Evolutionary conservation across 106 monocot species (phyloP).

Genomic region (Apostasia shenzhenica): DNA sequence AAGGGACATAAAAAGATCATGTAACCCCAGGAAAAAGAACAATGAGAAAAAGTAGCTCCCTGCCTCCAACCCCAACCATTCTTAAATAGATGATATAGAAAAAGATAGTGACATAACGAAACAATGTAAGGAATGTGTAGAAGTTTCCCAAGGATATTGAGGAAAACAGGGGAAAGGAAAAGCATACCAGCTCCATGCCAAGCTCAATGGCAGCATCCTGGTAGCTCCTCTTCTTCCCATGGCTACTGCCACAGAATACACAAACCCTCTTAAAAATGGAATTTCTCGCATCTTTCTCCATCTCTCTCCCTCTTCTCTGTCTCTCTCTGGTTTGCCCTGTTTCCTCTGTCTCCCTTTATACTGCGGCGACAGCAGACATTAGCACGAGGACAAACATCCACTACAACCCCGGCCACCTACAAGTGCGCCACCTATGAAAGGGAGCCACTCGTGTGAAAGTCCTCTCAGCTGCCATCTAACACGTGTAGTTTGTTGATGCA

Average conservation of each 20-base stretch:
- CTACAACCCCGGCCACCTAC: no score
- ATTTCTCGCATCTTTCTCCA: neutral
- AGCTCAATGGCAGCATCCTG: slow-evolving; percentile 69
- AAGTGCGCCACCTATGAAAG: no score
- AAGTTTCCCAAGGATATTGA: neutral
- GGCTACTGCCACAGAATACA: slow-evolving; percentile 84
- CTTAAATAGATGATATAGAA: neutral
- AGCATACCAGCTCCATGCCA: slow-evolving; percentile 52
- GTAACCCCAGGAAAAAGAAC: neutral
- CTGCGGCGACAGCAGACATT: no score
- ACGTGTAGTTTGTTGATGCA: no score
- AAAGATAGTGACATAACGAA: neutral
- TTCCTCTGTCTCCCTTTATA: neutral
- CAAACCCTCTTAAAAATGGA: slow-evolving; percentile 65
- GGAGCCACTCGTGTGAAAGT: no score
- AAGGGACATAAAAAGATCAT: no score
- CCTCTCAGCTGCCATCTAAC: no score
- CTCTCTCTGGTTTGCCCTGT: neutral
- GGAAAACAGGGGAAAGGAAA: neutral
- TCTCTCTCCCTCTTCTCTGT: neutral
- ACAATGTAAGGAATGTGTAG: neutral
- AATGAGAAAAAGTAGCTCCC: neutral
- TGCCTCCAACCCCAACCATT: neutral
- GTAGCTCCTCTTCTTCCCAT: slow-evolving; percentile 55
- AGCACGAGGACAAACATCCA: no score